Conservation (phyloP, 169 alveolate species). For the Amoebophrya sp. region DNA sequence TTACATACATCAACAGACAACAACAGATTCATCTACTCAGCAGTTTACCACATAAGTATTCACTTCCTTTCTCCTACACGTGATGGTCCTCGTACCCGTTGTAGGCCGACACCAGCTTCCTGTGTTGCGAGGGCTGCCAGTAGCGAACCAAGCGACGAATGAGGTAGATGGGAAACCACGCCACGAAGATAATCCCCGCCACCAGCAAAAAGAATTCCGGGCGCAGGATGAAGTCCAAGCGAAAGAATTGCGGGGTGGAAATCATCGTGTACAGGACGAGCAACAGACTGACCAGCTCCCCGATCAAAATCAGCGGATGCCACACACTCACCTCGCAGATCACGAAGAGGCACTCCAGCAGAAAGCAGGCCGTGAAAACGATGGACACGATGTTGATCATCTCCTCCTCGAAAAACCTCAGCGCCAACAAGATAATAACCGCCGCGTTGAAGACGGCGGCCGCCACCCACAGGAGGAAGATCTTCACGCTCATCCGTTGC, state of each 20-base stretch:
- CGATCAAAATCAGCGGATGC: neutral
- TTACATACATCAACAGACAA: too few species aligned
- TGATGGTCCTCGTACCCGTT: too few species aligned
- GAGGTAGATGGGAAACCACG: neutral
- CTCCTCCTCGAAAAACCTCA: neutral
- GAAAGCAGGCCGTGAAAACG: neutral
- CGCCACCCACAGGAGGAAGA: neutral
- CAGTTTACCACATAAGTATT: too few species aligned
- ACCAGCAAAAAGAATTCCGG: neutral
- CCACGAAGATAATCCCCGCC: neutral
- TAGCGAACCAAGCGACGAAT: neutral
- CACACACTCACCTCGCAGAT: neutral
- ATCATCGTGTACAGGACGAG: neutral
- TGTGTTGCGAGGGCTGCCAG: neutral
- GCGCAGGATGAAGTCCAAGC: neutral
- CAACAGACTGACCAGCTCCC: neutral
- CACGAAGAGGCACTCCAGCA: neutral
- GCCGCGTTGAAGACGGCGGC: neutral
- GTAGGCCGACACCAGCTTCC: neutral
- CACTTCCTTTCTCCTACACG: too few species aligned
- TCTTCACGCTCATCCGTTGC: neutral
- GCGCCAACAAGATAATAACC: neutral
- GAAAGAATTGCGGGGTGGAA: neutral
- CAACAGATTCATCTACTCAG: too few species aligned
- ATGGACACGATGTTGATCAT: neutral